Percentiles rank a stretch among this genome's conserved stretches.
phyloP scores from a whole-genome alignment of 2,329 filamentous ascomycete genomes.

The Trichoderma arundinaceum region DNA sequence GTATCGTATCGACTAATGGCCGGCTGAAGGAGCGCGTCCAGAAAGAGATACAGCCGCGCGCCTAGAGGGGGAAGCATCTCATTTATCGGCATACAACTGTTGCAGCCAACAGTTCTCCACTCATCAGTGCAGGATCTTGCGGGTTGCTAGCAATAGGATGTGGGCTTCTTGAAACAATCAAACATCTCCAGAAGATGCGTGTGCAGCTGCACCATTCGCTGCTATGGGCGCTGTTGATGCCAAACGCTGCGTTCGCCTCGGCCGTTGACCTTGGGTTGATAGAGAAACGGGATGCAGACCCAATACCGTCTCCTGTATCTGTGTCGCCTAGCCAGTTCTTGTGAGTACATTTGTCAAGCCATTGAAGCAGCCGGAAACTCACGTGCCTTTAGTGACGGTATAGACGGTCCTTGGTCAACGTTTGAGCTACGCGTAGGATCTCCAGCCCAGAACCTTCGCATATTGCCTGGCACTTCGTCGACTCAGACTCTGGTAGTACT shows the following conservation, averaged over 20 bases:
- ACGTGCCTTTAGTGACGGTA: conserved; percentile 23
- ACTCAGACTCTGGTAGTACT: conserved; percentile 30
- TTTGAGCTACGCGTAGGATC: conserved; percentile 32
- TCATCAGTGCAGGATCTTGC: not conserved
- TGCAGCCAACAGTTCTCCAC: conserved; percentile 3
- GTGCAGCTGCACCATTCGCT: conserved; percentile 14
- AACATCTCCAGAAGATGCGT: conserved; percentile 21
- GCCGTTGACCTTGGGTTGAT: conserved; percentile 9
- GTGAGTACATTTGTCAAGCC: conserved; percentile 4
- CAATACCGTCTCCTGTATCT: conserved; percentile 19
- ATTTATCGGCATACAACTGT: not conserved
- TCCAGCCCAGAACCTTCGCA: conserved; percentile 30
- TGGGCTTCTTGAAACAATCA: conserved; percentile 6
- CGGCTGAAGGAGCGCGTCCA: not conserved
- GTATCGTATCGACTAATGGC: not conserved
- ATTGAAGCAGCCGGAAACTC: not conserved
- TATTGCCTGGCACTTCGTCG: conserved; percentile 32
- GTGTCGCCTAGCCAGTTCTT: conserved; percentile 32
- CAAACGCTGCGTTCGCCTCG: conserved; percentile 9
- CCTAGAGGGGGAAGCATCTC: not conserved
- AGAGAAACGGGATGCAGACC: not conserved
- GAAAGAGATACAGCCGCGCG: not conserved
- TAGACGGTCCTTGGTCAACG: conserved; percentile 32
- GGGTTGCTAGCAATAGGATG: conserved; percentile 15
- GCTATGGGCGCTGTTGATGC: conserved; percentile 20